phyloP scores from a whole-genome alignment of 176 grass and related monocot species.

The Phragmites australis region DNA sequence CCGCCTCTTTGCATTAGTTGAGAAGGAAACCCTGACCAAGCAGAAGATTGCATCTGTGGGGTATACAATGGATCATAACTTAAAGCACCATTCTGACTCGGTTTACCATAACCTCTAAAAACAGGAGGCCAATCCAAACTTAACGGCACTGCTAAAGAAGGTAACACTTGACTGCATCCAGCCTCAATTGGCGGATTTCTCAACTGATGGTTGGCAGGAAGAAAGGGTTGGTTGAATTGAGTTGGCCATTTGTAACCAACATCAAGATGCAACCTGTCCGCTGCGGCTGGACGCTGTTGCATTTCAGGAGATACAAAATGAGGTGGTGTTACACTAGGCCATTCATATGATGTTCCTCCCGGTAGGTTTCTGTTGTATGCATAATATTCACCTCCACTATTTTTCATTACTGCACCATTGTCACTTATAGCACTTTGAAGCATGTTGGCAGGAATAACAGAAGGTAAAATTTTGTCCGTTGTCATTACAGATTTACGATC shows the following conservation, averaged over 20 bases:
- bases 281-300: constrained; percentile 64
- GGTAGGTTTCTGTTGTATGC: constrained; percentile 51
- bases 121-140: constrained; percentile 98
- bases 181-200: constrained; percentile 55
- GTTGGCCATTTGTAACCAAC: constrained; percentile 72
- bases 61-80: constrained; percentile 68
- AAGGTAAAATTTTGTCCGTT: constrained; percentile 36
- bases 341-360: constrained; percentile 73
- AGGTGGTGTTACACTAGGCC: constrained; percentile 57
- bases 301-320: constrained; percentile 63
- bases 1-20: constrained; percentile 57
- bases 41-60: constrained; percentile 66
- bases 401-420: constrained; percentile 51
- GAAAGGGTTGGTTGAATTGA: constrained; percentile 66
- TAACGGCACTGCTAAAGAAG: constrained; percentile 70
- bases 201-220: constrained; percentile 60
- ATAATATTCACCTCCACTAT: constrained; percentile 54
- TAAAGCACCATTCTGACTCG: constrained; percentile 61
- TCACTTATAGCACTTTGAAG: constrained; percentile 45
- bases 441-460: constrained; percentile 42
- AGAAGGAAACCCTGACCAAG: constrained; percentile 60
- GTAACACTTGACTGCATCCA: constrained; percentile 61
- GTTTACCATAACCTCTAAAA: constrained; percentile 71
- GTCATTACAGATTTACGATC: constrained; percentile 36
- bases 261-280: constrained; percentile 82